phyloP scores from a whole-genome alignment of 441 rosid genomes.

The Pelargonium citronellum region DNA sequence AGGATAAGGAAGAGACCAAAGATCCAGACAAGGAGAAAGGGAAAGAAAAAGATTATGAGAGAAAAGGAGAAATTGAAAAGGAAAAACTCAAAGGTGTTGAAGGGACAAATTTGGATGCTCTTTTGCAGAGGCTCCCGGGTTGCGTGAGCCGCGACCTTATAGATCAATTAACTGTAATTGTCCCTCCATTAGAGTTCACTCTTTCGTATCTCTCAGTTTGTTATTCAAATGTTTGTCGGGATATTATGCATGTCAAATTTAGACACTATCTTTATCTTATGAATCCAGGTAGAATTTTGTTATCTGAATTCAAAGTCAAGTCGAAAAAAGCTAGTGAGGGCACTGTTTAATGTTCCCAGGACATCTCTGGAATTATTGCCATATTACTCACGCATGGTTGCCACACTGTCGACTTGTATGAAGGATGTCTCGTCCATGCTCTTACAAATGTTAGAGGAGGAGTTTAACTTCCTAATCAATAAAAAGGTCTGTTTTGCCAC shows the following conservation, averaged over 20 bases:
- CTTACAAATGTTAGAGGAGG: conserved; percentile 95
- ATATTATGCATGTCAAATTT: conserved; percentile 15
- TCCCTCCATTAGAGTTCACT: conserved; percentile 20
- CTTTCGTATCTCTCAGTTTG: conserved; percentile 10
- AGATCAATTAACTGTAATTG: conserved; percentile 81
- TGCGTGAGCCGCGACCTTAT: conserved; percentile 97
- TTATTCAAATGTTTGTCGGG: neutral
- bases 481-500: conserved; percentile 61
- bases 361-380: conserved; percentile 93
- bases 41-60: conserved; percentile 77
- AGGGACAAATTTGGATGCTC: conserved; percentile 88
- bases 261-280: conserved; percentile 5
- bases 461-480: conserved; percentile 87
- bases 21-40: conserved; percentile 62
- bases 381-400: conserved; percentile 93
- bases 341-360: conserved; percentile 91
- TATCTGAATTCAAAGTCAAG: conserved; percentile 91
- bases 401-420: conserved; percentile 89
- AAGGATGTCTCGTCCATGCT: conserved; percentile 88
- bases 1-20: conserved; percentile 77
- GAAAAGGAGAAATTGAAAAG: conserved; percentile 70
- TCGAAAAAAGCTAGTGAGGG: conserved; percentile 90
- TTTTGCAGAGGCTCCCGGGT: conserved; percentile 91
- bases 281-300: conserved; percentile 86
- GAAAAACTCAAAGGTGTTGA: conserved; percentile 83